A percentile compares a stretch with the other conserved stretches of the same genome.
These are phyloP conservation scores for Buddleja alternifolia DNA, from an alignment of 257 asterid species.

Conservation along the genomic window DNA sequence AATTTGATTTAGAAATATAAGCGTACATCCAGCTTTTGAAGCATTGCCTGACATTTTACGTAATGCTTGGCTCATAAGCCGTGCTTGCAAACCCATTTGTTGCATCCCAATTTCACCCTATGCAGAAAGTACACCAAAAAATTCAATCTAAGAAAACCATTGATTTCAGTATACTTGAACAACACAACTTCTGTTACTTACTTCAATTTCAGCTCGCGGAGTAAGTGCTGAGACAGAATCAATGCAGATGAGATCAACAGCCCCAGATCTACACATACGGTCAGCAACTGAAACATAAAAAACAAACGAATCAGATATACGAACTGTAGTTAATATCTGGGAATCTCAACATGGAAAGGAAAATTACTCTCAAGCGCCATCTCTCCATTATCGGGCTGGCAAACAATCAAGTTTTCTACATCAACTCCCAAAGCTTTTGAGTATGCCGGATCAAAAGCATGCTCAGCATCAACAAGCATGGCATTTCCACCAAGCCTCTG, in stretches of 20 bases:
- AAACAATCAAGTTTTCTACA: constrained; percentile 95
- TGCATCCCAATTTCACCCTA: constrained; percentile 99
- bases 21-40: constrained; percentile 98
- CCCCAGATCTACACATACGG: constrained; percentile 98
- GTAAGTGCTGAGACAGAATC: constrained; percentile 99
- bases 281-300: constrained; percentile 79
- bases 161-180: constrained; percentile 19
- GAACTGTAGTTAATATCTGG: background rate
- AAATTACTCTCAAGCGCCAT: constrained; percentile 96
- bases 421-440: constrained; percentile 94
- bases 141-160: constrained; percentile 14
- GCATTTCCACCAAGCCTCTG: constrained; percentile 98
- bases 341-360: constrained; percentile 34
- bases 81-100: constrained; percentile 99
- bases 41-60: constrained; percentile 99
- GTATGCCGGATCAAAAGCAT: constrained; percentile 97
- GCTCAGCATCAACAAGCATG: constrained; percentile 99
- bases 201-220: constrained; percentile 99
- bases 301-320: constrained; percentile 16
- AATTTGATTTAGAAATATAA: constrained; percentile 92
- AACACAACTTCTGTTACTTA: constrained; percentile 39
- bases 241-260: constrained; percentile 96
- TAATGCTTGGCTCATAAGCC: constrained; percentile 98
- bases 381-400: constrained; percentile 99
- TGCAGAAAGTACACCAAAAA: constrained; percentile 24